These are phyloP conservation scores for Aegilops umbellulata DNA, from an alignment of 176 grass and related monocot species.

Conservation along the genomic window DNA sequence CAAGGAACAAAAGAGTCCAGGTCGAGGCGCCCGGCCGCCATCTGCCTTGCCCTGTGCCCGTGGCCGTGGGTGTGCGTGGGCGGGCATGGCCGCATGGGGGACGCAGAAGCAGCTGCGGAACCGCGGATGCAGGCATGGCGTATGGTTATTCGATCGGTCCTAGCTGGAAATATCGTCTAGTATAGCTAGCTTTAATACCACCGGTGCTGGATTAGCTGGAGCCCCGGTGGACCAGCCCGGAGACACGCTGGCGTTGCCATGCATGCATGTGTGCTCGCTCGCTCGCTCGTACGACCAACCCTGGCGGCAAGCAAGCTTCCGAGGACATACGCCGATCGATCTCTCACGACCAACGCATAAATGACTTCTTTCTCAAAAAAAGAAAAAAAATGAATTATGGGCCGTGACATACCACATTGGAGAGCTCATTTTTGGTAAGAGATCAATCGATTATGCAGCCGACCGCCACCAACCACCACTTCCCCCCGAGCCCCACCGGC, in stretches of 20 bases:
- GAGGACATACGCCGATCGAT: background rate
- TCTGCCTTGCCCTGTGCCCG: no score
- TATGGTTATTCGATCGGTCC: background rate
- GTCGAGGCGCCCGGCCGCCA: no score
- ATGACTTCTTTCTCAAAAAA: no score
- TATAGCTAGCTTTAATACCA: background rate
- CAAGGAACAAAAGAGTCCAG: conserved; percentile 8
- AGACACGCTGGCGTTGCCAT: background rate
- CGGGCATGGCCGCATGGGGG: background rate
- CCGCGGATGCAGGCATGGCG: conserved; percentile 7
- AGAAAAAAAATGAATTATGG: no score
- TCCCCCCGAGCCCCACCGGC: no score
- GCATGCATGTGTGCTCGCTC: background rate
- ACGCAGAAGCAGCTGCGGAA: background rate
- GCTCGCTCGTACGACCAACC: background rate
- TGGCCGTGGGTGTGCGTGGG: background rate
- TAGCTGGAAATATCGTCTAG: background rate
- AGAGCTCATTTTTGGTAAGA: no score
- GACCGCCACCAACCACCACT: no score
- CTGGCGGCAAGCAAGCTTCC: background rate
- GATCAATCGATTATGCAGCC: no score
- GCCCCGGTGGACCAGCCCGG: background rate
- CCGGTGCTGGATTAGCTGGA: conserved; percentile 2
- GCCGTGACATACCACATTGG: no score
- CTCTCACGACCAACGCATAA: no score